phyloP scores from a whole-genome alignment of 345 rosid genomes.

The Salix koriyanagi region DNA sequence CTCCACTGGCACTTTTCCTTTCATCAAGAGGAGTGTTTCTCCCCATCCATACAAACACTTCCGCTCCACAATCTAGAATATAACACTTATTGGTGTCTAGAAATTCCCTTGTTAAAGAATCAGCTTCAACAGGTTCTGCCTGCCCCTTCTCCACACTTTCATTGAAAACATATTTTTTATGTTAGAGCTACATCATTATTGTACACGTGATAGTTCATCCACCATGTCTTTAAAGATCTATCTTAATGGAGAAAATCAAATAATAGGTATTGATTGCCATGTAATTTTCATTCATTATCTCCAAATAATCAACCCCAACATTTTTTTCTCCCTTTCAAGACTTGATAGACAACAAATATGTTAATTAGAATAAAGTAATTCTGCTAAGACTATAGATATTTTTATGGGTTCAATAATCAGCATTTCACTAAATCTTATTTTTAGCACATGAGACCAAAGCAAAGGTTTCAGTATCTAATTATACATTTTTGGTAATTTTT shows the following conservation, averaged over 20 bases:
- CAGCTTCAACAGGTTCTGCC: constrained; percentile 60
- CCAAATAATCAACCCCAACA: not conserved
- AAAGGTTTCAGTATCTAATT: not conserved
- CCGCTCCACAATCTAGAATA: constrained; percentile 76
- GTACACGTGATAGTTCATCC: not conserved
- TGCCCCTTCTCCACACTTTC: constrained; percentile 75
- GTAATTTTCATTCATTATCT: no score
- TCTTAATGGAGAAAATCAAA: not conserved
- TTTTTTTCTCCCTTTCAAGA: not conserved
- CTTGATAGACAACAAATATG: not conserved
- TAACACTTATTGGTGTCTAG: constrained; percentile 77
- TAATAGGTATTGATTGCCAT: not conserved
- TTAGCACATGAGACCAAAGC: not conserved
- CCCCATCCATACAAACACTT: constrained; percentile 96
- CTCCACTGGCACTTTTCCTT: constrained; percentile 76
- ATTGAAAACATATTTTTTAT: not conserved
- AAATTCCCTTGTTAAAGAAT: constrained; percentile 67
- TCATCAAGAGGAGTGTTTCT: constrained; percentile 74
- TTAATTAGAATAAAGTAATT: not conserved
- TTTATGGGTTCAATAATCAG: not conserved
- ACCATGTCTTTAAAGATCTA: not conserved
- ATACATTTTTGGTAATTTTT: not conserved
- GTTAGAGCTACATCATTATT: constrained; percentile 22
- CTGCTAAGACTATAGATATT: not conserved
- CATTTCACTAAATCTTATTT: not conserved